Conservation (phyloP, 331 rosid species). For the Prunus yedoensis region DNA sequence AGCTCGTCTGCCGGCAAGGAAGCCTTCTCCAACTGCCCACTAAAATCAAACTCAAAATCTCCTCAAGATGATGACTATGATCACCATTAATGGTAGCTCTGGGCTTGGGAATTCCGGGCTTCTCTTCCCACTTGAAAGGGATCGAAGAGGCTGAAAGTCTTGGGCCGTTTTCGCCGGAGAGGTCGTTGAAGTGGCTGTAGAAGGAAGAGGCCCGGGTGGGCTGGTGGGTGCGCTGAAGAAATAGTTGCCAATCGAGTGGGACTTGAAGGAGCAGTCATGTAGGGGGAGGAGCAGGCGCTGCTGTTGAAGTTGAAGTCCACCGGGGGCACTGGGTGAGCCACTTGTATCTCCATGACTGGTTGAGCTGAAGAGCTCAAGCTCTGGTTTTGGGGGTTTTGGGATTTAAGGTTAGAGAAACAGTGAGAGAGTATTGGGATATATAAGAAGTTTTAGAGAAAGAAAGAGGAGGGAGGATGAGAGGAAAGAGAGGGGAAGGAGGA, state of each 20-base stretch:
- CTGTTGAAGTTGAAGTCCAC: slow-evolving; percentile 85
- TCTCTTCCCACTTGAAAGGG: slow-evolving; percentile 71
- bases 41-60: slow-evolving; percentile 70
- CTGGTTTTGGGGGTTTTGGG: slow-evolving; percentile 1
- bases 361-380: background rate
- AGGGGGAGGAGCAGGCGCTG: slow-evolving; percentile 66
- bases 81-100: background rate
- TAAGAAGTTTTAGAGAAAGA: background rate
- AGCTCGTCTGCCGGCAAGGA: too few relatives aligned
- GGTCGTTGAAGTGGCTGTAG: slow-evolving; percentile 20
- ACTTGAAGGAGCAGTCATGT: slow-evolving; percentile 86
- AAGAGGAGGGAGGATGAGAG: background rate
- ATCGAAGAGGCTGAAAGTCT: slow-evolving; percentile 29
- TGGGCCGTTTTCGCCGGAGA: slow-evolving; percentile 11
- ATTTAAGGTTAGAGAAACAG: slow-evolving; percentile 22
- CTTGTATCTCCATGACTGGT: slow-evolving; percentile 46
- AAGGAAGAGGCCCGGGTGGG: slow-evolving; percentile 44
- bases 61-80: background rate
- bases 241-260: slow-evolving; percentile 62
- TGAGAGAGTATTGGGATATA: slow-evolving; percentile 9
- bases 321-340: slow-evolving; percentile 40
- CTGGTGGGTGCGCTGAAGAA: slow-evolving; percentile 85
- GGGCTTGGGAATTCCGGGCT: slow-evolving; percentile 52
- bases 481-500: slow-evolving; percentile 28
- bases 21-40: too few relatives aligned